Base-by-base conservation (phyloP, 1,284 basidiomycete genomes). In the Erythrobasidium hasegawianum region DNA sequence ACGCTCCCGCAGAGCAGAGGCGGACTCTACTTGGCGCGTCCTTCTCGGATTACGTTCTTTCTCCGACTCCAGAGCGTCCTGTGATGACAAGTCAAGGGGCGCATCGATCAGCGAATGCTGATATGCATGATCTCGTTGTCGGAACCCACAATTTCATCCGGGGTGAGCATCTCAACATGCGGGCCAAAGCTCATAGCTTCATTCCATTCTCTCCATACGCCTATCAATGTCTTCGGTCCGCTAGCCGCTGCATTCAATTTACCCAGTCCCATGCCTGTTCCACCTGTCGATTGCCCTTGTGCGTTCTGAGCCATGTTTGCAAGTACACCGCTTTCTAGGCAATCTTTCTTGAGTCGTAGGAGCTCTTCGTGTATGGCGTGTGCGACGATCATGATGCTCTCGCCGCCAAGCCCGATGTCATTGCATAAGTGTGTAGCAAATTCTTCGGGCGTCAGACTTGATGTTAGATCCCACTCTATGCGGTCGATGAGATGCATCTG, bases 401-500 rank as follows among this genome's bases (percentile, higher is more conserved):
- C 92, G 29, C 90, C 89, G 0, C 87, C 83, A 0, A 98, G 82
- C 1, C 92, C 93, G 8, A 97, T 84, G 72, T 98, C 95, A 40
- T 83, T 78, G 74, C 89, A 92, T 56, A 97, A 87, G 66, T 85
- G 85, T 40, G 80, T 78, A 0, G 95, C 86, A 74, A 97, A 98
- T 0, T 81, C 81, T 75, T 95, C 88, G 0, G 95, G 95, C 0
- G 93, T 94, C 16, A 97, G 84, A 0, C 88, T 83, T 0, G 94
- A 97, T 33, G 91, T 85, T 7, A 98, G 83, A 78, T 98, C 95
- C 96, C 96, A 98, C 79, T 98, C 96, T 73, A 98, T 90, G 71
- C 94, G 89, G 79, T 98, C 95, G 65, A 88, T 82, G 0, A 98
- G 83, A 77, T 95, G 90, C 76, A 92, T 83, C 18, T 87, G 89